phyloP scores from a whole-genome alignment of 768 basidiomycete species.

The Macrolepiota albuminosa region DNA sequence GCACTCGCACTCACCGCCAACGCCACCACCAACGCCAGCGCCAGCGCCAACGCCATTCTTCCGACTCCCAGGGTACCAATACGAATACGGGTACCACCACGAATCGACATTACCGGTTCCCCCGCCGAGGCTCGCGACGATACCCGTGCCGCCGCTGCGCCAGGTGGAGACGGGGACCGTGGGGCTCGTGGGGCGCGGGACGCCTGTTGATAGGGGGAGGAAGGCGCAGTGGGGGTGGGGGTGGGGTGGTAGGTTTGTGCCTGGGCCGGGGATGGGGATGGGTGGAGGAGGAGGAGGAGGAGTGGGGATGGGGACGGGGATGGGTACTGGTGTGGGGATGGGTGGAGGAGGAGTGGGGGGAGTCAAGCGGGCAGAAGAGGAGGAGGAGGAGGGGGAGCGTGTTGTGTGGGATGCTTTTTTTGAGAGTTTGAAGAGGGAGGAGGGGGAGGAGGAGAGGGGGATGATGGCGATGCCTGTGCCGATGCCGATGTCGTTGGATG shows the following conservation, averaged over 20 bases:
- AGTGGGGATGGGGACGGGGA: no score
- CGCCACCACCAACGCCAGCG: neutral
- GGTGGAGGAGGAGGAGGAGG: no score
- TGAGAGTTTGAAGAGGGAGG: slow-evolving; percentile 12
- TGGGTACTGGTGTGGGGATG: neutral
- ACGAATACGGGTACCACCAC: neutral
- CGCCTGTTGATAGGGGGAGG: slow-evolving; percentile 26
- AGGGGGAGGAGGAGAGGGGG: neutral
- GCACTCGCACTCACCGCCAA: neutral
- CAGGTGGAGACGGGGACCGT: slow-evolving; percentile 21
- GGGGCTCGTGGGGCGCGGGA: slow-evolving; percentile 28
- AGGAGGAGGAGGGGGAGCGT: slow-evolving; percentile 3
- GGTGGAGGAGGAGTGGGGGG: neutral
- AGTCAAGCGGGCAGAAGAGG: no score
- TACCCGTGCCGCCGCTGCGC: slow-evolving; percentile 24
- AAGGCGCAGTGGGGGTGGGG: slow-evolving; percentile 24
- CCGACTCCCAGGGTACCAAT: neutral
- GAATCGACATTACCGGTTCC: slow-evolving; percentile 27
- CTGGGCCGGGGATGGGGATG: neutral
- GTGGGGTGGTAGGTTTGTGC: no score
- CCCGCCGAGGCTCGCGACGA: slow-evolving; percentile 27
- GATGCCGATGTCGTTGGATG: no score
- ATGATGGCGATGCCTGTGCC: neutral
- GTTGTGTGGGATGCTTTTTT: slow-evolving; percentile 15
- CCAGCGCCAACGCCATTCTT: neutral